A percentile compares a stretch with the other conserved stretches of the same genome.
Conservation (phyloP, 768 basidiomycete species). For the Chalciporus piperatus region DNA sequence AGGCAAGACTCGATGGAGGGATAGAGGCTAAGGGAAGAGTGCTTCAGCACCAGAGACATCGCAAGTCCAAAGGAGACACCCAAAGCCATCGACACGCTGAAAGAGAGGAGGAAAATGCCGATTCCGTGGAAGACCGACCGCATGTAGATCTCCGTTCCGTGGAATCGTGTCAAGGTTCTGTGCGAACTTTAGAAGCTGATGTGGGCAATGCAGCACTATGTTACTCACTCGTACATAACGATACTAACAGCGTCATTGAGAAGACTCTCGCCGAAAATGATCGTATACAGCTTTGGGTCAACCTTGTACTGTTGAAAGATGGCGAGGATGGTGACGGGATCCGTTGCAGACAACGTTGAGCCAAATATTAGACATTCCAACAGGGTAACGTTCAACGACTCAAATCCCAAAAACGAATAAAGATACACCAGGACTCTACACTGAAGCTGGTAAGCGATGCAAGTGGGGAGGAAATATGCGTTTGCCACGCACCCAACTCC, state of each 20-base stretch:
- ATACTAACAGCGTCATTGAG: slow-evolving; percentile 99
- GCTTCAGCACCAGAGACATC: slow-evolving; percentile 92
- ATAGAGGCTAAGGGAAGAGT: slow-evolving; percentile 81
- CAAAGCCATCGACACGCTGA: slow-evolving; percentile 91
- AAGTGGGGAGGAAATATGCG: neutral
- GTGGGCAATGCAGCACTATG: neutral
- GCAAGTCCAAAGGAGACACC: slow-evolving; percentile 89
- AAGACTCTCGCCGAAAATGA: slow-evolving; percentile 97
- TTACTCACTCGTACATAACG: slow-evolving; percentile 98
- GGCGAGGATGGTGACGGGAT: slow-evolving; percentile 95
- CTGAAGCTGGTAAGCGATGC: slow-evolving; percentile 44
- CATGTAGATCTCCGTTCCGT: slow-evolving; percentile 82
- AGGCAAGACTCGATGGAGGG: slow-evolving; percentile 98
- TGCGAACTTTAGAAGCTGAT: slow-evolving; percentile 1
- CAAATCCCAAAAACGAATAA: slow-evolving; percentile 90
- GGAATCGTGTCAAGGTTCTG: slow-evolving; percentile 90
- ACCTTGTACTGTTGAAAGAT: slow-evolving; percentile 99
- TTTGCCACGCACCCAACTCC: slow-evolving; percentile 78
- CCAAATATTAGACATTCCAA: slow-evolving; percentile 96
- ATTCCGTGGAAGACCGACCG: slow-evolving; percentile 91
- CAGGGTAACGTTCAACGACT: slow-evolving; percentile 79
- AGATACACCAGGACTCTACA: slow-evolving; percentile 89
- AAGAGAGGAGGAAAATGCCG: slow-evolving; percentile 96
- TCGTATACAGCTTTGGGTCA: slow-evolving; percentile 94
- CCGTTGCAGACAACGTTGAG: slow-evolving; percentile 94